Conservation (phyloP, 352 stramenopile species). For the Blastocystis hominis region DNA sequence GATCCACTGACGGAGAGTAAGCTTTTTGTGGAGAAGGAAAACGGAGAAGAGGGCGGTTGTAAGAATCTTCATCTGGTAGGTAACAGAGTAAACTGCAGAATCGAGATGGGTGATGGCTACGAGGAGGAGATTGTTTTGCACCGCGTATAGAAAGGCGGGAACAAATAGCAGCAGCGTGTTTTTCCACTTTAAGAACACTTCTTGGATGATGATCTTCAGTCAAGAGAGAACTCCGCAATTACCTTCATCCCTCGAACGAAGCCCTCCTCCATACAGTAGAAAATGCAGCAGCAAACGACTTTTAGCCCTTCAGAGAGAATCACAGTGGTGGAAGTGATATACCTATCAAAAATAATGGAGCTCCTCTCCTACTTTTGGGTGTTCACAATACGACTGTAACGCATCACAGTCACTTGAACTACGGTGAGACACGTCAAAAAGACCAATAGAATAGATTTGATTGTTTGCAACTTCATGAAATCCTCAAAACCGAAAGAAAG, state of each 20-base stretch:
- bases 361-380: background rate
- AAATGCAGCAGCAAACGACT: slow-evolving; percentile 61
- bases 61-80: slow-evolving; percentile 79
- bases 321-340: slow-evolving; percentile 73
- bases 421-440: slow-evolving; percentile 51
- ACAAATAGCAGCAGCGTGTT: slow-evolving; percentile 62
- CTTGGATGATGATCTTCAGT: slow-evolving; percentile 52
- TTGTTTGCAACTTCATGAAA: slow-evolving; percentile 34
- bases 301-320: slow-evolving; percentile 69
- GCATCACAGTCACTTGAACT: slow-evolving; percentile 62
- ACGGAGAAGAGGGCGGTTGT: slow-evolving; percentile 76
- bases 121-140: slow-evolving; percentile 73
- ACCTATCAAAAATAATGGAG: slow-evolving; percentile 60
- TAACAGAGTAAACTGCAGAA: slow-evolving; percentile 74
- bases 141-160: slow-evolving; percentile 71
- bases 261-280: slow-evolving; percentile 54
- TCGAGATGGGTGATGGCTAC: slow-evolving; percentile 73
- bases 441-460: slow-evolving; percentile 33
- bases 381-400: slow-evolving; percentile 60
- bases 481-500: background rate
- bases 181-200: slow-evolving; percentile 15
- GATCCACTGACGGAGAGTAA: slow-evolving; percentile 67
- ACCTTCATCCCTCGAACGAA: slow-evolving; percentile 20
- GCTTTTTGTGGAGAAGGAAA: slow-evolving; percentile 70
- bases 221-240: background rate